Base-by-base conservation (phyloP, 345 rosid genomes). In the Pelargonium nanum region DNA sequence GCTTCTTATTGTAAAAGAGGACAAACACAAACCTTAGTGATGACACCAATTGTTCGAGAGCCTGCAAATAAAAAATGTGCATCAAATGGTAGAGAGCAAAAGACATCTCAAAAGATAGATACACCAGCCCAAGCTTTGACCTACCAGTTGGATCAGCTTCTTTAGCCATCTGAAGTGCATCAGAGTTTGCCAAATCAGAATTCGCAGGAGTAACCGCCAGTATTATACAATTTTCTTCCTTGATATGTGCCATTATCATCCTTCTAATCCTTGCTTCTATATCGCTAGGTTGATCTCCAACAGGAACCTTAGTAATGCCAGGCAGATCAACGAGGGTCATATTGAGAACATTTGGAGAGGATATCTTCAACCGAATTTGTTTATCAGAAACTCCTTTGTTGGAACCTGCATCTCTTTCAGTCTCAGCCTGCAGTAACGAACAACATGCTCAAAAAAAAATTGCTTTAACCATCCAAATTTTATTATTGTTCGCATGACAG, bases 171-270 rank as follows among this genome's bases (percentile, higher is more conserved):
- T 85, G 86, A 63, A 85, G 82, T 10, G 92, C 92, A 78, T 85
- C 92, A 6, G 92, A 85, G 61, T 76, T 85, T 6, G 87, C 85
- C 70, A 85, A 76, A 81, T 85, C 92, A 0, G 92, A 72, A 76
- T 83, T 85, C 0, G 86, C 89, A 0, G 89, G 85, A 56, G 78
- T 77, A 62, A 85, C 86, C n/a, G 92, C 92, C 45, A 85, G 60
- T 56, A 85, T 85, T 61, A 85, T 62, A 68, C 89, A 85, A 60
- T 72, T 85, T 70, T 70, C 62, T 50, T 68, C 54, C 51, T 26
- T 76, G 57, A 85, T 85, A 64, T 72, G 45, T 24, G 74, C 59
- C 81, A 80, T 69, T 54, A 85, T 78, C 87, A 85, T 85, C 1
- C 53, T 70, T 58, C 89, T 74, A 25, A 85, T 85, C 56, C 79